Base-by-base conservation (phyloP, 2,329 filamentous ascomycete genomes). In the Fusarium vanettenii region DNA sequence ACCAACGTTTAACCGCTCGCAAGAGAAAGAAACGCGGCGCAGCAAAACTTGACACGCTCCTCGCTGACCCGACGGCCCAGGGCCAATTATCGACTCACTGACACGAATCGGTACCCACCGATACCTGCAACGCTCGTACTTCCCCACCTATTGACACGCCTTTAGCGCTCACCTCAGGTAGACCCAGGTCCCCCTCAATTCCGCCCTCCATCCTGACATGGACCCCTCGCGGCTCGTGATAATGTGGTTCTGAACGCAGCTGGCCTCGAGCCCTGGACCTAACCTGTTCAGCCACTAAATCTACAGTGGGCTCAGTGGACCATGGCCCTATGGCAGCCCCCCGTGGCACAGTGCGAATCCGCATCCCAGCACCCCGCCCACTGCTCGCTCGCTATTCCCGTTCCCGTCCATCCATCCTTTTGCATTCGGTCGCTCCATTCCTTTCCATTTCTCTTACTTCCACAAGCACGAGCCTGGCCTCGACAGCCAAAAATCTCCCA, bases 401-500 rank as follows among this genome's bases (percentile, higher is more conserved):
- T 79, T 77, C 76, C 75, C 75, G 72, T 78, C 75, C 69, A 76
- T 72, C 61, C 72, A 76, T 73, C 62, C 72, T 76, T 71, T 78
- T 75, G 67, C 74, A 37, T 78, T 73, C 73, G 67, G 68, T 71
- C 75, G 70, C 66, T 75, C 72, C 76, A 76, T 78, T 78, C 76
- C 65, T 78, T 75, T 59, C 64, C 76, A 68, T 78, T 69, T 73
- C 74, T 69, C 70, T 65, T 70, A 70, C 66, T 70, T 68, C 64
- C 72, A 72, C 65, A 76, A 70, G 68, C 62, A 73, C 68, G 63
- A 72, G 67, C 74, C 65, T 72, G 72, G 76, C 70, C 73, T 71
- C 70, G 66, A 76, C 68, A 70, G 74, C 77, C 73, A 73, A 77
- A 79, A 77, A 78, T 73, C 77, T 78, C 76, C 75, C 48, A 78